Percentiles rank a stretch among this genome's conserved stretches.
Evolutionary conservation across 2,329 filamentous ascomycete species (phyloP).

Genomic region (Zymoseptoria ardabiliae): DNA sequence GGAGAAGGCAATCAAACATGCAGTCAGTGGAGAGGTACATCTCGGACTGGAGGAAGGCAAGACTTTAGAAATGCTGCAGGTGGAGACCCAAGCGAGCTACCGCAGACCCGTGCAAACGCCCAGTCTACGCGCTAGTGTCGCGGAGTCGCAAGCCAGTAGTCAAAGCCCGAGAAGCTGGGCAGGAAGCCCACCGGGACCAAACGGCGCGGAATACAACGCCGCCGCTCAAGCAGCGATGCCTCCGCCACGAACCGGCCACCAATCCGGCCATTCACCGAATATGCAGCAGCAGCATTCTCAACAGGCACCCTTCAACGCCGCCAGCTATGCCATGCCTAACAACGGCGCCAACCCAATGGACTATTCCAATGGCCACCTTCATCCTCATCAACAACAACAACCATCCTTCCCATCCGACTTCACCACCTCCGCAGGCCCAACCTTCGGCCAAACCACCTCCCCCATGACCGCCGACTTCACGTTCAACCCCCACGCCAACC

Average conservation of each 20-base stretch:
- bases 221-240: conserved; percentile 13
- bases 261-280: conserved; percentile 10
- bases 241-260: conserved; percentile 5
- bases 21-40: conserved; percentile 15
- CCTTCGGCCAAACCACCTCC: conserved; percentile 5
- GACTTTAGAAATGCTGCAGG: conserved; percentile 30
- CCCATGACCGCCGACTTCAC: conserved; percentile 9
- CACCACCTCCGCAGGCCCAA: conserved; percentile 1
- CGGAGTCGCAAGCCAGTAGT: conserved; percentile 19
- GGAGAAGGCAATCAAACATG: conserved; percentile 23
- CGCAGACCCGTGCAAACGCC: conserved; percentile 28
- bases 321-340: conserved; percentile 5
- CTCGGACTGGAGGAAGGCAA: conserved; percentile 28
- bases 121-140: conserved; percentile 22
- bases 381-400: conserved; percentile 5
- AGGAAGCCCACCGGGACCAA: conserved; percentile 17
- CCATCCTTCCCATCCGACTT: neutral
- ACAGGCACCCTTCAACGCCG: conserved; percentile 6
- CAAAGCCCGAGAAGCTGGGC: conserved; percentile 25
- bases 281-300: conserved; percentile 9
- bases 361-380: neutral
- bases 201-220: conserved; percentile 9
- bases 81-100: conserved; percentile 29
- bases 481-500: conserved; percentile 5
- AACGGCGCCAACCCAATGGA: conserved; percentile 1